A percentile compares a stretch with the other conserved stretches of the same genome.
Evolutionary conservation across 1,139 yeast species (phyloP).

Genomic region (Candida freyschussii): DNA sequence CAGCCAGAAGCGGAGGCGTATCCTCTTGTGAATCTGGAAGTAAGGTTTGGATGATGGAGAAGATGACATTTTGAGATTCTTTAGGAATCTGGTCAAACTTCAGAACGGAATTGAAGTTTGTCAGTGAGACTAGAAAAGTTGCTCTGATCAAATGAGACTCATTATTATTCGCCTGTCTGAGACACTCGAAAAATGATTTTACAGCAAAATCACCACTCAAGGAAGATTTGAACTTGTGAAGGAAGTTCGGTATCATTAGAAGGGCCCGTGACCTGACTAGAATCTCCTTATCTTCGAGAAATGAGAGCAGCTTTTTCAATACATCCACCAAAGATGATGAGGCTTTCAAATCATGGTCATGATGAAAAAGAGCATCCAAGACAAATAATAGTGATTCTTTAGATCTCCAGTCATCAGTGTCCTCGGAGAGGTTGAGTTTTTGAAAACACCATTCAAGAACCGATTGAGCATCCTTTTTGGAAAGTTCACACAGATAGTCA

Average conservation of each 20-base stretch:
- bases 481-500: constrained; percentile 46
- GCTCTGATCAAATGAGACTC: constrained; percentile 34
- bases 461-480: constrained; percentile 29
- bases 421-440: constrained; percentile 7
- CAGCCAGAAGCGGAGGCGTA: constrained; percentile 71
- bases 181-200: constrained; percentile 15
- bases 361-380: constrained; percentile 22
- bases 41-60: constrained; percentile 40
- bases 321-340: constrained; percentile 7
- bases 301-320: constrained; percentile 9
- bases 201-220: constrained; percentile 38
- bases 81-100: constrained; percentile 32
- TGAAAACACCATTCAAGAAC: constrained; percentile 7
- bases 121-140: constrained; percentile 48
- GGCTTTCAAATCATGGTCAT: constrained; percentile 4
- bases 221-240: constrained; percentile 43
- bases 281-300: constrained; percentile 13
- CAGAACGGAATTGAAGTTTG: constrained; percentile 48
- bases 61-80: constrained; percentile 33
- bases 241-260: constrained; percentile 49
- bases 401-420: constrained; percentile 22
- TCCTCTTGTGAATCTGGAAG: constrained; percentile 72
- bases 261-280: constrained; percentile 41
- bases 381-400: constrained; percentile 31
- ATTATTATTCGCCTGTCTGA: constrained; percentile 12